Percentiles rank a stretch among this genome's conserved stretches.
Conservation (phyloP, 345 rosid genomes). For the Eutrema yunnanense region DNA sequence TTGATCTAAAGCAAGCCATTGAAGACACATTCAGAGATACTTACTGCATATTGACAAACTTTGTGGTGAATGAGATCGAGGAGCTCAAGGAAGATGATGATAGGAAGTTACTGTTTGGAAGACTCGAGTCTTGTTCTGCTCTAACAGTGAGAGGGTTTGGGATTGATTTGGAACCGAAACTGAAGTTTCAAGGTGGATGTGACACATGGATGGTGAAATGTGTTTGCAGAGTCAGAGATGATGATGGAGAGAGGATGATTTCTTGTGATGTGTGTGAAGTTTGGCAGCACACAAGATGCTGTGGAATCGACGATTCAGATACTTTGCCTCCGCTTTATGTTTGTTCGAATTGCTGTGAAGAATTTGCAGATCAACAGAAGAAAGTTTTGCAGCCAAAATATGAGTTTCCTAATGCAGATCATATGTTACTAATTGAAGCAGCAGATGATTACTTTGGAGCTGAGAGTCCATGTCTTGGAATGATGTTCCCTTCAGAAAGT, state of each 20-base stretch:
- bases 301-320: constrained; percentile 59
- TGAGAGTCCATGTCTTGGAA: constrained; percentile 3
- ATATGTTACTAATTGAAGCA: constrained; percentile 23
- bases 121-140: constrained; percentile 45
- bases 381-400: constrained; percentile 26
- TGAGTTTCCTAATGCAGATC: constrained; percentile 26
- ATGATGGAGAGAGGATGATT: constrained; percentile 93
- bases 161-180: constrained; percentile 32
- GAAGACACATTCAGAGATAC: constrained; percentile 62
- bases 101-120: constrained; percentile 42
- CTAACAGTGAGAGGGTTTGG: constrained; percentile 50
- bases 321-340: constrained; percentile 69
- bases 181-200: constrained; percentile 60
- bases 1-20: constrained; percentile 58
- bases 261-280: constrained; percentile 78
- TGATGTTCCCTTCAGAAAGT: constrained; percentile 24
- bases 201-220: constrained; percentile 81
- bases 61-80: constrained; percentile 50
- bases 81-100: constrained; percentile 35
- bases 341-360: constrained; percentile 57
- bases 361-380: constrained; percentile 36
- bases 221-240: constrained; percentile 69
- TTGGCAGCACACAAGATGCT: constrained; percentile 92
- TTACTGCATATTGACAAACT: constrained; percentile 48
- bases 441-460: constrained; percentile 7